Conservation (phyloP, 192 early-diverging fungal species). For the Fimicolochytrium jonesii region DNA sequence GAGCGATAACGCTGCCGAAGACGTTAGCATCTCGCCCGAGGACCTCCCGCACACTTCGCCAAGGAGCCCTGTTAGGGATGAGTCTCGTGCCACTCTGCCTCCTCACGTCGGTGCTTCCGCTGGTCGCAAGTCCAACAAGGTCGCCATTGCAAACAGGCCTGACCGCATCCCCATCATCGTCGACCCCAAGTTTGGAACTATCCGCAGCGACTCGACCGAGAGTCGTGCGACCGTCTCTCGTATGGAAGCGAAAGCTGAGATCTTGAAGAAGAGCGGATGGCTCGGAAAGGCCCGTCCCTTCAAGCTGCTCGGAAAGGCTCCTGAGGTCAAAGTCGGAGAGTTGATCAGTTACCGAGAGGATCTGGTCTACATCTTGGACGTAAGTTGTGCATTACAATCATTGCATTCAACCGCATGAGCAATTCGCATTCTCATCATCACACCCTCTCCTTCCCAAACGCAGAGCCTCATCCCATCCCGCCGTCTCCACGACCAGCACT, state of each 20-base stretch:
- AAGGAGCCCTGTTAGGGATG: neutral
- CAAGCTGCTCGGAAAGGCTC: neutral
- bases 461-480: conserved; percentile 1
- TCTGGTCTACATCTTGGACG: neutral
- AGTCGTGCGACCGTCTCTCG: neutral
- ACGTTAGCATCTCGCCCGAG: neutral
- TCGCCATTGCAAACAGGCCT: too few relatives aligned
- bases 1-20: neutral
- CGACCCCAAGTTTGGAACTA: neutral
- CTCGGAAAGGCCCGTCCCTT: neutral
- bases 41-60: neutral
- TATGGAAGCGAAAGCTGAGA: neutral
- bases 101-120: neutral
- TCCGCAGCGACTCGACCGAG: neutral
- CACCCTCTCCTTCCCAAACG: too few relatives aligned
- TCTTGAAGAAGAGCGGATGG: neutral
- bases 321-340: neutral
- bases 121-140: neutral
- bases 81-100: too few relatives aligned
- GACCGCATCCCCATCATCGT: neutral
- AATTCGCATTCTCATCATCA: too few relatives aligned
- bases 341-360: conserved; percentile 3
- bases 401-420: too few relatives aligned
- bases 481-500: conserved; percentile 6
- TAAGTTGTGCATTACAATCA: too few relatives aligned